Evolutionary conservation across 164 flowering plant species (phyloP).

Genomic region (Aristolochia contorta): DNA sequence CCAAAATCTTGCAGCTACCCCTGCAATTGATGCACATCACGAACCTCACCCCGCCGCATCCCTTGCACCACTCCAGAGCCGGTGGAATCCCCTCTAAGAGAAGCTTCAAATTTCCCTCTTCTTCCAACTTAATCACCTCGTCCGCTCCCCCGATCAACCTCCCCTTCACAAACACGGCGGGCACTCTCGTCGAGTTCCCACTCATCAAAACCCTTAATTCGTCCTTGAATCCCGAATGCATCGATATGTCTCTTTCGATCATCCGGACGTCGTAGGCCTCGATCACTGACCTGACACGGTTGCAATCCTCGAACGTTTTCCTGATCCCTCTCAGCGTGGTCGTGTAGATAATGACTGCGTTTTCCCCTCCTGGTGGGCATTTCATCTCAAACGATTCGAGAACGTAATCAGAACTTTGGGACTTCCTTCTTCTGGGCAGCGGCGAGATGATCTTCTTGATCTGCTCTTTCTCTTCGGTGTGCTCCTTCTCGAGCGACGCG

Average conservation of each 20-base stretch:
- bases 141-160: conserved; percentile 80
- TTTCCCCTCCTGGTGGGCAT: conserved; percentile 76
- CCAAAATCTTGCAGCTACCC: conserved; percentile 81
- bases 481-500: conserved; percentile 44
- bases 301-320: conserved; percentile 93
- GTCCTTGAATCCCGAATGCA: conserved; percentile 84
- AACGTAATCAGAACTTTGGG: conserved; percentile 16
- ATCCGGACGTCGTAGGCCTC: conserved; percentile 44
- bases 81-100: conserved; percentile 51
- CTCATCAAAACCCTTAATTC: conserved; percentile 60
- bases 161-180: conserved; percentile 80
- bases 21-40: conserved; percentile 72
- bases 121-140: conserved; percentile 67
- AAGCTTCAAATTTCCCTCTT: conserved; percentile 55
- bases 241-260: conserved; percentile 76
- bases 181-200: conserved; percentile 51
- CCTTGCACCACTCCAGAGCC: conserved; percentile 33
- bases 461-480: conserved; percentile 48
- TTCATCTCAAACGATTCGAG: conserved; percentile 36
- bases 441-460: conserved; percentile 48
- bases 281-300: conserved; percentile 43
- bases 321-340: conserved; percentile 87
- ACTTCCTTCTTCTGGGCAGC: conserved; percentile 11
- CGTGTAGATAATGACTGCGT: conserved; percentile 69
- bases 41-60: conserved; percentile 74